phyloP scores from a whole-genome alignment of 2,329 filamentous ascomycete genomes.

The Furcasterigmium sp. region DNA sequence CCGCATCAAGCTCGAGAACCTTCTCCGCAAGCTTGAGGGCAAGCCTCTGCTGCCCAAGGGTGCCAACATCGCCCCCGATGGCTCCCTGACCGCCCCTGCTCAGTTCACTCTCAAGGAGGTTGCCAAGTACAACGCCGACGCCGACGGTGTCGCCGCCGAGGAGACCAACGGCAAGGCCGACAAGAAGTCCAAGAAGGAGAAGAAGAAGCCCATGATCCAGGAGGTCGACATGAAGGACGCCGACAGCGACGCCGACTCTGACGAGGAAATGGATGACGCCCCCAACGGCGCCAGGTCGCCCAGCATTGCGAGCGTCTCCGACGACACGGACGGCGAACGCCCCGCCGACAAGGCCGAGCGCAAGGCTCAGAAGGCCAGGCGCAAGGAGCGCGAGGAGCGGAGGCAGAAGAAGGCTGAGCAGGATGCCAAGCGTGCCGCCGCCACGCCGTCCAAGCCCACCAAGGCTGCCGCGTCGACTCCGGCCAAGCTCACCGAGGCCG shows the following conservation, averaged over 20 bases:
- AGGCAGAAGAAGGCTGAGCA: conserved; percentile 29
- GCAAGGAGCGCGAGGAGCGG: conserved; percentile 29
- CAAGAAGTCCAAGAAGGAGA: conserved; percentile 44
- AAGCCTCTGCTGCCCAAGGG: conserved; percentile 79
- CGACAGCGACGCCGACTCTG: conserved; percentile 31
- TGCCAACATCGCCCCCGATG: conserved; percentile 69
- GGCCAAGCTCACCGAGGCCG: conserved; percentile 45
- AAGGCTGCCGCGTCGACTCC: conserved; percentile 11
- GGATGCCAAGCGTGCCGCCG: conserved; percentile 15
- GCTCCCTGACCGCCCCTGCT: conserved; percentile 55
- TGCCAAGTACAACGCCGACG: conserved; percentile 90
- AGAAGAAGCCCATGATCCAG: conserved; percentile 43
- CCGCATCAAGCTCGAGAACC: conserved; percentile 69
- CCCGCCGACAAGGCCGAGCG: conserved; percentile 5
- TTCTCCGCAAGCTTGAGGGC: conserved; percentile 76
- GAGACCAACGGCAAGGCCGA: conserved; percentile 30
- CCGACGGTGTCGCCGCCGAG: conserved; percentile 70
- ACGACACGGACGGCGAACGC: conserved; percentile 18
- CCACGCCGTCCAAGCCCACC: conserved; percentile 26
- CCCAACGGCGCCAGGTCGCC: conserved; percentile 13
- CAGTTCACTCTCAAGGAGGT: conserved; percentile 93
- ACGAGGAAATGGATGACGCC: conserved; percentile 34
- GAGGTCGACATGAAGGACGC: conserved; percentile 37
- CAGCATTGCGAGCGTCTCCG: conserved; percentile 14
- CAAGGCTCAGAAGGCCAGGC: conserved; percentile 20